These are phyloP conservation scores for Pancytospora epiphaga DNA, from an alignment of 371 early-diverging fungal species.

Conservation along the genomic window DNA sequence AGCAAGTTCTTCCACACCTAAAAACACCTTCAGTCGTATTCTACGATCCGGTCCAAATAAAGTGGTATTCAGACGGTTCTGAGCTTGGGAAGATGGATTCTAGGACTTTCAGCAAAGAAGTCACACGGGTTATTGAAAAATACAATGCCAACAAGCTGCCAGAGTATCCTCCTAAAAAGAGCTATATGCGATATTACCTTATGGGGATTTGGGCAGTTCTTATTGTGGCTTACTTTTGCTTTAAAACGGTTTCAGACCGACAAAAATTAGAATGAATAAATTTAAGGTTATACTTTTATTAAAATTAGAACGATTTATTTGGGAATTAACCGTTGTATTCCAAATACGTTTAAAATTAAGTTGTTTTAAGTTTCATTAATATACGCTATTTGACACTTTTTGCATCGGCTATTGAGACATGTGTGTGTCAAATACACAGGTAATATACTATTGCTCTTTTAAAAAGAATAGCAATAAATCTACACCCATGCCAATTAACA, in stretches of 20 bases:
- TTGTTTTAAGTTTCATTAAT: background rate
- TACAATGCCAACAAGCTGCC: conserved; percentile 28
- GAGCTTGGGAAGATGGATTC: conserved; percentile 14
- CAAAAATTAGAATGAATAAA: conserved; percentile 16
- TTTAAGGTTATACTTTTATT: no score
- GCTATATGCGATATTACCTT: conserved; percentile 4
- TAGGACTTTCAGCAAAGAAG: conserved; percentile 36
- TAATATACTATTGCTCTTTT: background rate
- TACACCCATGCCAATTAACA: no score
- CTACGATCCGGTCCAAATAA: conserved; percentile 56
- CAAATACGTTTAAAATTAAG: no score
- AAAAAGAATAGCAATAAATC: background rate
- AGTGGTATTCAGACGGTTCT: conserved; percentile 48
- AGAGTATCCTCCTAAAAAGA: conserved; percentile 30
- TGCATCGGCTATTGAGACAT: background rate
- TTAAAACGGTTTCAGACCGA: background rate
- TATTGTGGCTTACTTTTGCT: conserved; percentile 2
- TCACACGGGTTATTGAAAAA: conserved; percentile 14
- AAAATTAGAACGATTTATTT: no score
- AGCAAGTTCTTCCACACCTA: conserved; percentile 49
- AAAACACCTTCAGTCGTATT: conserved; percentile 52
- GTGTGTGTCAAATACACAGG: background rate
- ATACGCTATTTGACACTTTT: background rate
- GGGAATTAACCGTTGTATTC: no score
- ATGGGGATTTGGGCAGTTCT: conserved; percentile 5